Base-by-base conservation (phyloP, 106 monocot species). In the Iris macrosiphon region DNA sequence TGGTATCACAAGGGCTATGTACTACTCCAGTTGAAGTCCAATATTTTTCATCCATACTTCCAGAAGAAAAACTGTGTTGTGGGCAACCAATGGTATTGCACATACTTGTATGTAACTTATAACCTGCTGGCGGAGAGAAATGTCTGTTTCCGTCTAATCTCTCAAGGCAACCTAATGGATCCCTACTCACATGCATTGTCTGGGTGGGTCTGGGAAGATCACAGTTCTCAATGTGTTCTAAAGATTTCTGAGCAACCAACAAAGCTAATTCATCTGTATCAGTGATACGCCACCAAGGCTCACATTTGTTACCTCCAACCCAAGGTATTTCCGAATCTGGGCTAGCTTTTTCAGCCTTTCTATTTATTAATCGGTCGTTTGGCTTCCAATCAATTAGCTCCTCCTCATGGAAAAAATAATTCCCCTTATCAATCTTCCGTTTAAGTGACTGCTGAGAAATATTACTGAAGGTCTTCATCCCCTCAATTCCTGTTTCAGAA, bases 231-330 rank as follows among this genome's bases (percentile, higher is more conserved):
- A 89, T 57, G 44, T 80, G 62, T 52, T 82, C 37, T 34, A 55
- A 22, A 53, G 82, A 69, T 49, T 83, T 89, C 55, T 96, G 76
- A 3, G 89, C 85, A 44, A 96, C 89, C 59, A 96, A 61, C 18
- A 51, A 66, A 68, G 85, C 89, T 61, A 96, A 60, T 31, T 89
- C 95, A 63, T 82, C 85, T 66, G 68, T 64, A 61, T 89, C 89
- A 34, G 79, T 35, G 59, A 80, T 60, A 34, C 76, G 70, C 95
- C 95, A 96, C 89, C 89, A 96, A 7, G 89, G 85, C 17, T 71
- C 74, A n/a, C 64, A 52, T 49, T 85, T 89, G 23, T 54, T 64
- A 63, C 22, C 56, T 65, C 45, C 40, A 16, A 39, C 55, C 72
- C 75, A 83, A 18, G 69, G 53, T 24, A 40, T 6, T 16, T 76